These are phyloP conservation scores for Exophiala calicioides DNA, from an alignment of 2,329 filamentous ascomycete genomes.

Conservation along the genomic window DNA sequence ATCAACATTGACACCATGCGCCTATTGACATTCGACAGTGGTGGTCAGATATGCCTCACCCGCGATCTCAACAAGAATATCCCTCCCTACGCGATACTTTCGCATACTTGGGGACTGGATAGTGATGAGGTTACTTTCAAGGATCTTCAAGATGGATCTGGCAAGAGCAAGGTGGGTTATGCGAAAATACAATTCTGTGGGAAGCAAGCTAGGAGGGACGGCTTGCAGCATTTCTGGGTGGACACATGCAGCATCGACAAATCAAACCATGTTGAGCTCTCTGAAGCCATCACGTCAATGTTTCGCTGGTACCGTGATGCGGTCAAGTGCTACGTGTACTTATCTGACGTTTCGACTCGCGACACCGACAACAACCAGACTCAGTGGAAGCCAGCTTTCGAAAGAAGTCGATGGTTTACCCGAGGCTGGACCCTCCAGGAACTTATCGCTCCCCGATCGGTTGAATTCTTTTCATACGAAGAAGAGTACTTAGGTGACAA, in stretches of 20 bases:
- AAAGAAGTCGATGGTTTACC: slow-evolving; percentile 16
- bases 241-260: slow-evolving; percentile 32
- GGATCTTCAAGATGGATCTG: background rate
- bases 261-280: slow-evolving; percentile 25
- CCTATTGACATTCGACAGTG: slow-evolving; percentile 9
- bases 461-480: slow-evolving; percentile 6
- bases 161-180: slow-evolving; percentile 8
- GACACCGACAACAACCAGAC: background rate
- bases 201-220: slow-evolving; percentile 1
- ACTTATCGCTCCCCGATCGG: slow-evolving; percentile 5
- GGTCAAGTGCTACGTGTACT: slow-evolving; percentile 18
- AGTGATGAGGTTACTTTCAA: slow-evolving; percentile 12
- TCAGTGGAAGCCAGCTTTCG: slow-evolving; percentile 1
- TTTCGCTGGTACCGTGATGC: slow-evolving; percentile 29
- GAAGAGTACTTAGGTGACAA: background rate
- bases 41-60: slow-evolving; percentile 8
- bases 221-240: slow-evolving; percentile 28
- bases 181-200: slow-evolving; percentile 9
- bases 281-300: slow-evolving; percentile 28
- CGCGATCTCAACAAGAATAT: slow-evolving; percentile 4
- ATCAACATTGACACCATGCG: slow-evolving; percentile 8
- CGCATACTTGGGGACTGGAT: slow-evolving; percentile 15
- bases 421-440: slow-evolving; percentile 2
- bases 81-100: slow-evolving; percentile 15
- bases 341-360: slow-evolving; percentile 21